Base-by-base conservation (phyloP, 768 basidiomycete species). In the Agaricus blazei region DNA sequence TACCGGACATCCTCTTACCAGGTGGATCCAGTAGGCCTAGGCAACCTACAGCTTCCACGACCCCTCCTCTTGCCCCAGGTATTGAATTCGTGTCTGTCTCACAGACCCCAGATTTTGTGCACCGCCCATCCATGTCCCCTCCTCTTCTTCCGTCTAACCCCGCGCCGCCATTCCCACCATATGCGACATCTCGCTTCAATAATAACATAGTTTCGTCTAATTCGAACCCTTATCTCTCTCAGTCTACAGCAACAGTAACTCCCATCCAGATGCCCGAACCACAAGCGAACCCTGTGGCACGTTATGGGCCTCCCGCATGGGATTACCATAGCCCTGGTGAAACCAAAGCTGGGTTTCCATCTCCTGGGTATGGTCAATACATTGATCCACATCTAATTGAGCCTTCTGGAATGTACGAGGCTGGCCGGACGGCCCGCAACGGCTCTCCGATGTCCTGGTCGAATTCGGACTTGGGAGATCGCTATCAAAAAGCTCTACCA, bases 401-500 rank as follows among this genome's bases (percentile, higher is more conserved):
- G 9, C 29, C 48, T 23, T 58, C 57, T 47, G 58, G 46, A 28
- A 43, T 41, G 9, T 49, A 53, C 40, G 49, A 27, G 12, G 31
- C 34, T 31, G 52, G 52, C 24, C 52, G 55, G 26, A 14, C 42
- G 24, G 43, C 14, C 24, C 52, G 36, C 2, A 51, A 58, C 40
- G 9, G 5, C 15, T 19, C 51, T 31, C 31, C 36, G 29, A 36
- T 41, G 23, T 51, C 56, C 31, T 45, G 48, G 11, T 41, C 42
- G 1, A 78, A 79, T 59, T 74, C 76, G 27, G 73, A 78, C 59
- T 67, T 76, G 8, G 64, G 70, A 37, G 67, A 65, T 23, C 76
- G 82, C 19, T 85, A 85, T 64, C 73, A 76, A 44, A 69, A 76
- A 0, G 81, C 84, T 14, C 67, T 84, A 14, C 82, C 82, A 3